A percentile compares a stretch with the other conserved stretches of the same genome.
phyloP scores from a whole-genome alignment of 805 yeast species.

The Nakazawaea sp. region DNA sequence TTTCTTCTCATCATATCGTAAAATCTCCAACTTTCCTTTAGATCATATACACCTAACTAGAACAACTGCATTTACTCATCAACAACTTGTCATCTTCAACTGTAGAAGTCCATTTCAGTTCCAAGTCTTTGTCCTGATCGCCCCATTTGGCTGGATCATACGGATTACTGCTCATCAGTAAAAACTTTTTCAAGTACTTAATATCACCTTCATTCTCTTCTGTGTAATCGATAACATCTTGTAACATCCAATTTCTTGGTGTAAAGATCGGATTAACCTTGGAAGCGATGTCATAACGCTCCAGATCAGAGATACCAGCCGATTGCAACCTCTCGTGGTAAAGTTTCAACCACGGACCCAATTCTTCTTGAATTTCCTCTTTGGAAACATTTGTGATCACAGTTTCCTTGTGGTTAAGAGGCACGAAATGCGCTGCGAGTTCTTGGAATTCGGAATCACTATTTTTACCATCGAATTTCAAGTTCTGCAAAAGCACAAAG shows the following conservation, averaged over 20 bases:
- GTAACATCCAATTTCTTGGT: constrained; percentile 81
- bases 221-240: constrained; percentile 64
- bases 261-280: constrained; percentile 69
- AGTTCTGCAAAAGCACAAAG: constrained; percentile 55
- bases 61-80: constrained; percentile 75
- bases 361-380: constrained; percentile 32
- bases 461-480: constrained; percentile 26
- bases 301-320: constrained; percentile 27
- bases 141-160: constrained; percentile 68
- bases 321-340: constrained; percentile 40
- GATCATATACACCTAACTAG: constrained; percentile 22
- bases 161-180: constrained; percentile 71
- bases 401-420: constrained; percentile 20
- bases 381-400: constrained; percentile 19
- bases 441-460: constrained; percentile 20
- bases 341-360: constrained; percentile 44
- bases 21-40: too few species aligned
- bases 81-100: constrained; percentile 38
- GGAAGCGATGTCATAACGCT: constrained; percentile 35
- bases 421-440: constrained; percentile 21
- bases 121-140: constrained; percentile 50
- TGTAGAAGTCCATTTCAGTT: constrained; percentile 47
- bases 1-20: too few species aligned
- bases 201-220: constrained; percentile 45
- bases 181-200: constrained; percentile 49